phyloP scores from a whole-genome alignment of 1,139 yeast species.

The Geotrichum citri-aurantii region DNA sequence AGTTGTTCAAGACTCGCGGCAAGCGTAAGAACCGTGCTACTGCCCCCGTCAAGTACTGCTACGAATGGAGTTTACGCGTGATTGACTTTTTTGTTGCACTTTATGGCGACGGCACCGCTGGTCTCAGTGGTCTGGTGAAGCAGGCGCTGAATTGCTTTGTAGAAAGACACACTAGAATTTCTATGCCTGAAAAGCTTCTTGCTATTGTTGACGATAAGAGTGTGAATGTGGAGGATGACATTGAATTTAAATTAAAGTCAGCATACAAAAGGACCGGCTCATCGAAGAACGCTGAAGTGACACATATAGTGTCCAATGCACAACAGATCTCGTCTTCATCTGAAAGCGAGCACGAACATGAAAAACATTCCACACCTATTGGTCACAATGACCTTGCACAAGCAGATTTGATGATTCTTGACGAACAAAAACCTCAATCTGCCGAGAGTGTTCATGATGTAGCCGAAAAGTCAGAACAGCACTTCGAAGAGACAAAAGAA shows the following conservation, averaged over 20 bases:
- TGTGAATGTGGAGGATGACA: not conserved
- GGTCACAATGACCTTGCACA: not conserved
- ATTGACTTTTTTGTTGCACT: not conserved
- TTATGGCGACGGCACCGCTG: not conserved
- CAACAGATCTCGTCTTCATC: not conserved
- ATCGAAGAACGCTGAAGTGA: not conserved
- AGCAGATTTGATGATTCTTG: not conserved
- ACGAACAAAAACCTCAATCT: not conserved
- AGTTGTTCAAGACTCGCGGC: not conserved
- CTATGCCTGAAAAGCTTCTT: not conserved
- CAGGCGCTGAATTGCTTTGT: not conserved
- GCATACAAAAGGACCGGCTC: not conserved
- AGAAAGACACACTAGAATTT: not conserved
- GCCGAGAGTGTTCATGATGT: not conserved
- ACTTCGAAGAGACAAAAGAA: not conserved
- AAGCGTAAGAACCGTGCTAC: not conserved
- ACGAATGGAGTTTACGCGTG: not conserved
- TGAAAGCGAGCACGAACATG: not conserved
- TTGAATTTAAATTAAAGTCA: not conserved
- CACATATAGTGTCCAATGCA: not conserved
- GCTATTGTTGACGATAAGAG: not conserved
- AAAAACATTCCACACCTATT: not conserved
- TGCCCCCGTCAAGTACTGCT: not conserved
- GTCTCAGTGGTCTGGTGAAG: not conserved
- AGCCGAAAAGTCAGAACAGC: not conserved